Evolutionary conservation across 2,329 filamentous ascomycete species (phyloP), one percentile per base, ranked within the genome.

Genomic region (Colletotrichum acutatum): DNA sequence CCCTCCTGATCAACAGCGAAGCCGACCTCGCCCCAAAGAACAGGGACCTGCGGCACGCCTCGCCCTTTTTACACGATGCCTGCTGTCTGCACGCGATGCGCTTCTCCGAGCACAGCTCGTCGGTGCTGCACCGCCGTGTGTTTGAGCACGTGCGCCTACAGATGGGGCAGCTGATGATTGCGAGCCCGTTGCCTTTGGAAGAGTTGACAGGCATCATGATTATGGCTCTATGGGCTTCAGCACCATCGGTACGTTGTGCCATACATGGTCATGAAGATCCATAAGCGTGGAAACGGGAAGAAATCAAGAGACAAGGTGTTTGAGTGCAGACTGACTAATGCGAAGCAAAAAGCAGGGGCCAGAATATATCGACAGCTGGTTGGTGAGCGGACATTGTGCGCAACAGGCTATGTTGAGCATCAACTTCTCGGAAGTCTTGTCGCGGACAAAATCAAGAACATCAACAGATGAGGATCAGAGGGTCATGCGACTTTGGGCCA

Each of bases 341-440:
- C 32, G n/a, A 12, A 11, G 9, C 11, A n/a, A 11, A 28, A 16
- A 49, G 9, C 56, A 73, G 71, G 68, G 67, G 9, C 74, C 77
- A 1, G 83, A 85, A 58, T 85, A 85, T 57, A 79, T 85, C 26
- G 83, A 85, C 58, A 85, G 83, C 61, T 85, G 83, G 83, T 75
- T 85, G 12, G 74, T 85, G 54, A 84, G 81, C 2, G 83, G 83
- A 0, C 83, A 84, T 59, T 85, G 83, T 52, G 82, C 80, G 0
- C 82, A 85, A 65, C 83, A 85, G 67, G 82, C 83, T 1, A 85
- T 85, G 82, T 74, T 85, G 11, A 83, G 82, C 62, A 84, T 84
- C 52, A 82, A 80, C 58, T 85, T 85, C 59, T 84, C 83, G 0
- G 82, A 81, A 54, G 82, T 84, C 26, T 77, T 83, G n/a, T 77